Percentiles rank a stretch among this genome's conserved stretches.
Conservation (phyloP, 371 early-diverging fungal genomes). For the Phascolomyces articulosus region DNA sequence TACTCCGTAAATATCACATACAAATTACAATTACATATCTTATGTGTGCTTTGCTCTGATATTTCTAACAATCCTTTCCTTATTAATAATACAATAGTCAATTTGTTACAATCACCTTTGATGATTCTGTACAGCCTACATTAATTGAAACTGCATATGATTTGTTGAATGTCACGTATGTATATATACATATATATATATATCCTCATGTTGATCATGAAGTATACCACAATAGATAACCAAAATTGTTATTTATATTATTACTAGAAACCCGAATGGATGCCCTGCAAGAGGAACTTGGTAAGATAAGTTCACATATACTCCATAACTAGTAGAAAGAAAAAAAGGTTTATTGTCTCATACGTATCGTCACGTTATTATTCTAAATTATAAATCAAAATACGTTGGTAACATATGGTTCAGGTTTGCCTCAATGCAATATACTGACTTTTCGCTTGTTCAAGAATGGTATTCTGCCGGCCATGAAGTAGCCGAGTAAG, state of each 20-base stretch:
- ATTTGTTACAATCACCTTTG: conserved; percentile 72
- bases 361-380: neutral
- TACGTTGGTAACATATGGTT: too few species aligned
- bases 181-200: neutral
- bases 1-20: conserved; percentile 53
- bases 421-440: conserved; percentile 64
- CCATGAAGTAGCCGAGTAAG: conserved; percentile 66
- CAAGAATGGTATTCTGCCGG: conserved; percentile 74
- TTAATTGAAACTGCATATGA: conserved; percentile 31
- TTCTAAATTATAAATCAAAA: too few species aligned
- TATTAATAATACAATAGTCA: conserved; percentile 7
- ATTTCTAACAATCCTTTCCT: too few species aligned
- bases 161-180: conserved; percentile 47
- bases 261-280: conserved; percentile 59
- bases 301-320: conserved; percentile 2
- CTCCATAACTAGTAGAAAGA: too few species aligned
- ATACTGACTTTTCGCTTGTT: conserved; percentile 66
- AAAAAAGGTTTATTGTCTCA: neutral
- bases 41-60: too few species aligned
- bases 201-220: neutral
- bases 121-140: conserved; percentile 65
- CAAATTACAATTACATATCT: too few species aligned
- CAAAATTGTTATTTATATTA: too few species aligned
- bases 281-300: conserved; percentile 66
- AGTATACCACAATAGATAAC: too few species aligned